Conservation (phyloP, 2,329 filamentous ascomycete species). For the Penicillium sp. region DNA sequence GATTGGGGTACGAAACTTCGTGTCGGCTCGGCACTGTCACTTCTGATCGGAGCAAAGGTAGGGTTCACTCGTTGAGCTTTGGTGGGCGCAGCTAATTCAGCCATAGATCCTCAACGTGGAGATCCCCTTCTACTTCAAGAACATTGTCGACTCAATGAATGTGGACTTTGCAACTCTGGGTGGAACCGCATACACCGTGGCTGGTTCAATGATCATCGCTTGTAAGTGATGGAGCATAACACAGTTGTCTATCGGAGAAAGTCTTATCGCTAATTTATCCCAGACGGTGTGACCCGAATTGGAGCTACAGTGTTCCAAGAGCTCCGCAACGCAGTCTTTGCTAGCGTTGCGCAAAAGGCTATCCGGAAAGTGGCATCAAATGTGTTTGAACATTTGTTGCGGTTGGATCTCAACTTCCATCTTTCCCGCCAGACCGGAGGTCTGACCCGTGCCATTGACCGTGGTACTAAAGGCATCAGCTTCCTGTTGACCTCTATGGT, state of each 20-base stretch:
- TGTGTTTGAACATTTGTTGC: slow-evolving; percentile 87
- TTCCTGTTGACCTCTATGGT: slow-evolving; percentile 98
- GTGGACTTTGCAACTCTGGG: slow-evolving; percentile 83
- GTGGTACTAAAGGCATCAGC: slow-evolving; percentile 97
- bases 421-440: slow-evolving; percentile 93
- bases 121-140: slow-evolving; percentile 99
- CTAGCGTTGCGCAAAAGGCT: slow-evolving; percentile 93
- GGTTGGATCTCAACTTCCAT: slow-evolving; percentile 90
- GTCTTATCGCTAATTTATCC: slow-evolving; percentile 1
- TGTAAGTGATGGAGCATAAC: slow-evolving; percentile 52
- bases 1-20: slow-evolving; percentile 79
- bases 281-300: slow-evolving; percentile 82
- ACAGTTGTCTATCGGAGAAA: neutral
- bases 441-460: slow-evolving; percentile 88
- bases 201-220: slow-evolving; percentile 88
- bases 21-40: slow-evolving; percentile 77
- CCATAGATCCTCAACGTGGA: slow-evolving; percentile 82
- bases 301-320: slow-evolving; percentile 90
- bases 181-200: slow-evolving; percentile 86
- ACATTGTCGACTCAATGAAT: slow-evolving; percentile 96
- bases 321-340: slow-evolving; percentile 92
- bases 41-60: slow-evolving; percentile 86
- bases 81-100: slow-evolving; percentile 27
- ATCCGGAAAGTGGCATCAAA: slow-evolving; percentile 88
- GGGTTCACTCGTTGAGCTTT: slow-evolving; percentile 22